Conservation (phyloP, 169 alveolate genomes). For the Pseudocohnilembus persalinus region DNA sequence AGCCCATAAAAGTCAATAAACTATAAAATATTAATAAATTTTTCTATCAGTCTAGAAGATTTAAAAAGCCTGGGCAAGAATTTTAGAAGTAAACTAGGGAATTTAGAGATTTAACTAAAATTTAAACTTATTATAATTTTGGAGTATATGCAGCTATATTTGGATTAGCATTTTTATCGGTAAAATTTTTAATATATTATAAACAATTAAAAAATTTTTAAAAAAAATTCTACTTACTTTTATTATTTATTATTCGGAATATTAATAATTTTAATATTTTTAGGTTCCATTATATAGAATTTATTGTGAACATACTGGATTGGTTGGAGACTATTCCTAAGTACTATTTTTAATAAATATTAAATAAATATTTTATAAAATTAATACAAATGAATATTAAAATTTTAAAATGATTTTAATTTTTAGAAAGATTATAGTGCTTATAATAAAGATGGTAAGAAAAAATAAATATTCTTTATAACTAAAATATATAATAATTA, state of each 20-base stretch:
- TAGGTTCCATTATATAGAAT: conserved; percentile 43
- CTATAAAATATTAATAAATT: neutral
- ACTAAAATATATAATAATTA: conserved; percentile 3
- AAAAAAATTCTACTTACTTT: no score
- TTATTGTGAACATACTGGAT: conserved; percentile 46
- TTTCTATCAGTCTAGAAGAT: neutral
- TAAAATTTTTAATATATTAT: no score
- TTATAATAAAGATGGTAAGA: neutral
- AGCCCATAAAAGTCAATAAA: no score
- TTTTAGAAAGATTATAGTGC: conserved; percentile 14
- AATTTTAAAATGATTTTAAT: conserved; percentile 43
- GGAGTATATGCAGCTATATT: conserved; percentile 22
- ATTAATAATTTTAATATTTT: no score
- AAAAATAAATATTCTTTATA: conserved; percentile 25
- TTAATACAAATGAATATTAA: no score
- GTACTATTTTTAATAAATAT: conserved; percentile 44
- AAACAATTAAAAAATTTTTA: no score
- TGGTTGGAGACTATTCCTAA: conserved; percentile 32
- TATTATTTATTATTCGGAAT: neutral
- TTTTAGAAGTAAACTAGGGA: neutral
- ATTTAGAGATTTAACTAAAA: conserved; percentile 4
- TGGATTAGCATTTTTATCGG: conserved; percentile 15
- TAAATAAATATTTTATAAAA: conserved; percentile 18
- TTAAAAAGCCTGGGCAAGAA: neutral
- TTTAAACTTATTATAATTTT: conserved; percentile 19